Percentiles rank a stretch among this genome's conserved stretches.
Conservation (phyloP, 257 asterid genomes). For the Datura wrightii region DNA sequence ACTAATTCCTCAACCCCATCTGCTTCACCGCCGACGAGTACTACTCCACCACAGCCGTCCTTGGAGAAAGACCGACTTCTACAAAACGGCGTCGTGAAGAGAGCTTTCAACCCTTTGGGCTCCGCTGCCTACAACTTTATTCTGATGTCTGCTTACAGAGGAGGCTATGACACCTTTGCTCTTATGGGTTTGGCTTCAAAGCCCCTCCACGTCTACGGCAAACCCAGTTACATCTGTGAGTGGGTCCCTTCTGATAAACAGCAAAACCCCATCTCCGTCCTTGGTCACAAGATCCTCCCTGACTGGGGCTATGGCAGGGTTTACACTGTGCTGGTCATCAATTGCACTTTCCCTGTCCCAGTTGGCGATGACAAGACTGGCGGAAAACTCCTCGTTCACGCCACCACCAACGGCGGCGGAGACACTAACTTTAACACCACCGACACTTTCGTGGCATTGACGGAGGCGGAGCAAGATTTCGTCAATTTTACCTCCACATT, state of each 20-base stretch:
- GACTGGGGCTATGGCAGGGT: conserved; percentile 90
- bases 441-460: conserved; percentile 56
- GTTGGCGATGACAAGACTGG: conserved; percentile 42
- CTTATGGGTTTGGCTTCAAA: conserved; percentile 55
- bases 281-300: conserved; percentile 52
- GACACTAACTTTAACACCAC: conserved; percentile 47
- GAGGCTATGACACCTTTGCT: conserved; percentile 56
- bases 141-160: conserved; percentile 62
- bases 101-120: conserved; percentile 55
- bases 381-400: conserved; percentile 60
- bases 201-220: conserved; percentile 54
- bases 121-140: conserved; percentile 55
- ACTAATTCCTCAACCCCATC: background rate
- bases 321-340: conserved; percentile 76
- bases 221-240: conserved; percentile 50
- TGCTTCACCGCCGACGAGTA: background rate
- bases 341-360: conserved; percentile 63
- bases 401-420: conserved; percentile 56
- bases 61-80: conserved; percentile 25
- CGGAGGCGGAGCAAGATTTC: conserved; percentile 47
- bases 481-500: conserved; percentile 36
- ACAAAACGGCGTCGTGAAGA: conserved; percentile 44
- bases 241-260: conserved; percentile 43
- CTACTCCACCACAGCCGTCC: conserved; percentile 4
- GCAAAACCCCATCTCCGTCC: conserved; percentile 17